Conservation (phyloP, 495 filamentous ascomycete genomes). For the Aspergillus funiculosus region DNA sequence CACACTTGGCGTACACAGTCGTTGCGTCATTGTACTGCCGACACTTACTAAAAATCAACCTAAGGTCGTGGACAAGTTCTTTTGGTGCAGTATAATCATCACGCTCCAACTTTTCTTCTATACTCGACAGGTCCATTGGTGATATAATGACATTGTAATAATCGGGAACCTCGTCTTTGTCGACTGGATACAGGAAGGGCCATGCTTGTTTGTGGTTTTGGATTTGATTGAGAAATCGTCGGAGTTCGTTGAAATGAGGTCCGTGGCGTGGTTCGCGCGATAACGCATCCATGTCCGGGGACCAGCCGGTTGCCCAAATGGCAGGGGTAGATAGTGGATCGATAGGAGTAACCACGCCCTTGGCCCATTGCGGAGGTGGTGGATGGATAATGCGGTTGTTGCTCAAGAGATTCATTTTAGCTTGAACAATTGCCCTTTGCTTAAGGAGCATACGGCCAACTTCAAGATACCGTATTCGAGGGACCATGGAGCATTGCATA, state of each 20-base stretch:
- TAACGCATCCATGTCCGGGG: slow-evolving; percentile 91
- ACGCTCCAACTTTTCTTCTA: slow-evolving; percentile 90
- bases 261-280: slow-evolving; percentile 92
- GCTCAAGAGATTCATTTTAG: slow-evolving; percentile 86
- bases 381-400: slow-evolving; percentile 80
- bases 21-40: slow-evolving; percentile 92
- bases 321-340: slow-evolving; percentile 75
- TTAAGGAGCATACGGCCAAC: slow-evolving; percentile 90
- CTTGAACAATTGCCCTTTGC: slow-evolving; percentile 87
- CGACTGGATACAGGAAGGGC: slow-evolving; percentile 92
- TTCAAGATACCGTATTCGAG: slow-evolving; percentile 89
- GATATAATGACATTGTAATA: slow-evolving; percentile 98
- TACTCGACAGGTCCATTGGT: slow-evolving; percentile 93
- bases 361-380: slow-evolving; percentile 79
- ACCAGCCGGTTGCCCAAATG: slow-evolving; percentile 87
- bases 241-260: slow-evolving; percentile 87
- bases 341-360: slow-evolving; percentile 52
- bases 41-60: slow-evolving; percentile 90
- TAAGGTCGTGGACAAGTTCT: slow-evolving; percentile 87
- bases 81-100: slow-evolving; percentile 86
- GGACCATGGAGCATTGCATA: slow-evolving; percentile 98
- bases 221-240: slow-evolving; percentile 88
- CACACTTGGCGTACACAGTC: slow-evolving; percentile 90
- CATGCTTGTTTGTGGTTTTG: slow-evolving; percentile 86
- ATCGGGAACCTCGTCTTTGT: slow-evolving; percentile 87